These are phyloP conservation scores for Gnaphalium uliginosum DNA, from an alignment of 129 eudicot genomes.

Conservation along the genomic window DNA sequence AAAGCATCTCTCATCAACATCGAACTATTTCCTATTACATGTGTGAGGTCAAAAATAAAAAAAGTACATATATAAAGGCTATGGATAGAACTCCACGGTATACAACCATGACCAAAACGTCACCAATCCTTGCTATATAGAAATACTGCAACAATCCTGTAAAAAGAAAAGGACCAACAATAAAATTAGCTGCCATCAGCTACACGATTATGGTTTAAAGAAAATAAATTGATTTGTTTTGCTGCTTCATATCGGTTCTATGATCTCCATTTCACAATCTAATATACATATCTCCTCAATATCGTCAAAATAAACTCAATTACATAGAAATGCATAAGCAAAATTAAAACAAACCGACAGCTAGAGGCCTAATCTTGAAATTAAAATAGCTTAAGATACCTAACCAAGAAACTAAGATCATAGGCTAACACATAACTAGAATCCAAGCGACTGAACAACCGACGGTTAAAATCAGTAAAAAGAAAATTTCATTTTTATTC, in stretches of 20 bases:
- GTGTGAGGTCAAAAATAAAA: slow-evolving; percentile 34
- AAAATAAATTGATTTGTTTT: background rate
- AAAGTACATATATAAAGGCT: slow-evolving; percentile 50
- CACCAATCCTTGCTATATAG: slow-evolving; percentile 42
- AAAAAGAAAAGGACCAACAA: slow-evolving; percentile 32
- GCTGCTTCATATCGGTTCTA: slow-evolving; percentile 10
- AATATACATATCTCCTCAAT: background rate
- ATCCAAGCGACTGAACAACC: background rate
- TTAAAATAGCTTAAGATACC: background rate
- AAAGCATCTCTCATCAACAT: slow-evolving; percentile 43
- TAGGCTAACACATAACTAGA: background rate
- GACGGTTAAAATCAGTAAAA: background rate
- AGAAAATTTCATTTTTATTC: too few relatives aligned
- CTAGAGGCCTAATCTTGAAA: slow-evolving; percentile 14
- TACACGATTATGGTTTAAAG: background rate
- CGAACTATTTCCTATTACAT: slow-evolving; percentile 46
- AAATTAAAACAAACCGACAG: slow-evolving; percentile 5
- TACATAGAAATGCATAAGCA: slow-evolving; percentile 16
- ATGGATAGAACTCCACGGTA: slow-evolving; percentile 53
- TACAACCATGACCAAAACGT: slow-evolving; percentile 53
- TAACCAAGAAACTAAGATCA: background rate
- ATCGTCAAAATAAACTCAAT: background rate
- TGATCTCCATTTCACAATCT: slow-evolving; percentile 25
- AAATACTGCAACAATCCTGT: slow-evolving; percentile 56
- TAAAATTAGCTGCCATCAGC: slow-evolving; percentile 29